Conservation (phyloP, 148 eudicot species). For the Vaccinium vitisidaea region DNA sequence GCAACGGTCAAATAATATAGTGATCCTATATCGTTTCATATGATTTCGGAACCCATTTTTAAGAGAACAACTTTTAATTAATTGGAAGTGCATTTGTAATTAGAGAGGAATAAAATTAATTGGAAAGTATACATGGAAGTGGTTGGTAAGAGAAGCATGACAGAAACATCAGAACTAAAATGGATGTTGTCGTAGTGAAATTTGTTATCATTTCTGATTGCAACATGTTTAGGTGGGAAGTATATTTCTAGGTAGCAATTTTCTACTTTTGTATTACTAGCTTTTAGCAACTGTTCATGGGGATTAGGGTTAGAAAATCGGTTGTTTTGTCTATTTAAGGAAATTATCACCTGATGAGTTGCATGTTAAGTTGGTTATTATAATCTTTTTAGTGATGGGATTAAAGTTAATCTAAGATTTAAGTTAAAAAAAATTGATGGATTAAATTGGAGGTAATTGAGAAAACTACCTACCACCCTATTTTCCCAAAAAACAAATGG, state of each 20-base stretch:
- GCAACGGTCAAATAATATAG: too few species aligned
- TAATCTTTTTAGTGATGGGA: constrained; percentile 8
- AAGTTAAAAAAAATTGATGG: too few species aligned
- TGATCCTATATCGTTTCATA: not conserved
- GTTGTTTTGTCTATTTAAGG: constrained; percentile 19
- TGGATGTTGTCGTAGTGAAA: constrained; percentile 10
- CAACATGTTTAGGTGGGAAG: constrained; percentile 47
- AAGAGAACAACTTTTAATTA: too few species aligned
- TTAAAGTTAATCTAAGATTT: not conserved
- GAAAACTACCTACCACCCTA: constrained; percentile 36
- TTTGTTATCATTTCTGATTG: constrained; percentile 3
- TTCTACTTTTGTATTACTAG: constrained; percentile 21
- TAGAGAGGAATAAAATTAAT: not conserved
- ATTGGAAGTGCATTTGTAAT: not conserved
- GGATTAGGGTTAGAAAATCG: not conserved
- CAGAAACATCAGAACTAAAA: constrained; percentile 35
- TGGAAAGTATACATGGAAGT: not conserved
- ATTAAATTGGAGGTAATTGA: not conserved
- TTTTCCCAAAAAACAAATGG: constrained; percentile 4
- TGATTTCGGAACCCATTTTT: not conserved
- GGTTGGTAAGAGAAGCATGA: constrained; percentile 40
- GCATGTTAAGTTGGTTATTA: constrained; percentile 8
- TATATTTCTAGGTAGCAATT: constrained; percentile 31
- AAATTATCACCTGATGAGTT: not conserved
- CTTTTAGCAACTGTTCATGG: not conserved